Evolutionary conservation across 148 eudicot species (phyloP), one percentile per base, ranked within the genome.

Genomic region (Fagopyrum homotropicum): DNA sequence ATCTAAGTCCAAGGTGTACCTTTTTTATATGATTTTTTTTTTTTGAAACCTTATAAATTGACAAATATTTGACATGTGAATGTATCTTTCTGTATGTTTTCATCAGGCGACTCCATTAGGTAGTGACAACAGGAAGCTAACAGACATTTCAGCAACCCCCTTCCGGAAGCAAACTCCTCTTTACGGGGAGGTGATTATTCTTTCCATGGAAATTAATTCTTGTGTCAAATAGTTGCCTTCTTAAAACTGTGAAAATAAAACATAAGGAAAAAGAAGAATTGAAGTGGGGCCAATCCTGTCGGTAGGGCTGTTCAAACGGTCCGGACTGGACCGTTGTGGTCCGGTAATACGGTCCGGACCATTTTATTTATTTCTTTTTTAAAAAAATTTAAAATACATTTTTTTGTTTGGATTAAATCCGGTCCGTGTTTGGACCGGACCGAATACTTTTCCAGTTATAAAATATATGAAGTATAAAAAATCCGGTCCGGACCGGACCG

Each of bases 1-100:
- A 77, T 91, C 96, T 56, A 84, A 81, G 68, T 74, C 87, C 52
- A 89, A 84, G 90, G 99, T 92, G 78, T 63, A 14, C 6, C 44
- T 29, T 9, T 63, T 35, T 35, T 35, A 35, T 35, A 35, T 35
- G 40, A 29, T 9, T 4, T 43, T 66, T 73, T 44, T 35, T 63
- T 44, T 52, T 40, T 73, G 29, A 5, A 30, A 29, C 6, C 26
- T 15, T 4, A 10, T 16, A 63, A 29, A 43, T 63, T 30, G 12
- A 29, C 22, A 63, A 63, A 30, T 7, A 63, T 7, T 63, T 63
- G 35, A 46, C 50, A 45, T 16, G 40, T 4, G 50, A 69, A 73
- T 26, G 45, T 81, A 11, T 35, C 59, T 69, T 5, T 66, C 9
- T 76, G 79, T 35, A 35, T 61, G 61, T 12, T 84, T 45, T 61